Evolutionary conservation across 306 rosid species (phyloP), one percentile per base, ranked within the genome.

Genomic region (Sindora glabra): DNA sequence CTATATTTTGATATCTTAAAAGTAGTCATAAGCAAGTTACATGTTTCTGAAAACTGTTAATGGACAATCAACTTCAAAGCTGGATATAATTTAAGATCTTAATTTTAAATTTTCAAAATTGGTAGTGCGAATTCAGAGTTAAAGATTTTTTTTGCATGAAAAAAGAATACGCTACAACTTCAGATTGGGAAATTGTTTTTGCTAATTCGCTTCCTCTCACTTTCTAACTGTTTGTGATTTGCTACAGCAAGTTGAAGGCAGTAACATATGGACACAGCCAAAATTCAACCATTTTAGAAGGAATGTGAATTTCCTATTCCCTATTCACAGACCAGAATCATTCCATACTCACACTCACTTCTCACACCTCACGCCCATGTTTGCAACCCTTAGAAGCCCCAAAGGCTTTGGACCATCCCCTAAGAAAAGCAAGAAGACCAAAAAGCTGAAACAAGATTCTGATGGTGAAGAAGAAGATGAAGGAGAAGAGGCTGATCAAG

Each of bases 371-470:
- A 48, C 73, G 22, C 78, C 63, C 6, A 5, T 74, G 56, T 41
- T 29, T 48, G 87, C 96, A 38, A 88, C 91, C 34, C 37, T 85
- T 78, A 64, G 57, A 64, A 67, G 56, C 36, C 84, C 89, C 2
- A 85, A 65, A 66, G 98, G 98, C 5, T 91, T 88, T 34, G 98
- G 98, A 33, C 70, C 83, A 2, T 21, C 89, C 0, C 80, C 81
- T 13, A 83, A 64, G 80, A 81, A 74, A 42, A 83, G 3, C 29
- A 82, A 68, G 49, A 84, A 71, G 68, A 51, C 37, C 16, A 69
- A 73, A 61, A 84, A 75, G 50, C 47, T 54, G 1, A 74, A 9
- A 10, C 58, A 36, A 34, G 68, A 38, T 1, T 38, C 46, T 8
- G 71, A 46, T 5, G 68, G 49, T 0, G 76, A 71, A 0, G 82